Conservation (phyloP, 345 rosid genomes). For the Limnanthes douglasii region DNA sequence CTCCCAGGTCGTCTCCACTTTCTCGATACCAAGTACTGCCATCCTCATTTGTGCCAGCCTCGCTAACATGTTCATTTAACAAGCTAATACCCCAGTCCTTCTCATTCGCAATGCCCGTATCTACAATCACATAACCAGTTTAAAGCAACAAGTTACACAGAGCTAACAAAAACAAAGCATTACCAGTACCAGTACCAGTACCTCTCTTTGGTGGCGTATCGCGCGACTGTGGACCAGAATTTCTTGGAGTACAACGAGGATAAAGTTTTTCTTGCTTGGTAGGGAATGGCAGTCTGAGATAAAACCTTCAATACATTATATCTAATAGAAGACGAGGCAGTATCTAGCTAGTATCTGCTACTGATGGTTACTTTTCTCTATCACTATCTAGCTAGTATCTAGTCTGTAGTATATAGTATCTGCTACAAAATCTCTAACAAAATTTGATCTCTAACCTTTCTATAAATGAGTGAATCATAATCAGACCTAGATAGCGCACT, state of each 20-base stretch:
- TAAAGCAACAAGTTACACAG: not conserved
- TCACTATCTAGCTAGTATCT: too few relatives aligned
- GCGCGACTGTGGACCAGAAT: constrained; percentile 82
- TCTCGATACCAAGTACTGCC: constrained; percentile 86
- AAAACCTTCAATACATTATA: too few relatives aligned
- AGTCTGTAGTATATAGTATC: too few relatives aligned
- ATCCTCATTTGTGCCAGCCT: constrained; percentile 85
- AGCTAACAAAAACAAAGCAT: not conserved
- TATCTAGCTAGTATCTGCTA: too few relatives aligned
- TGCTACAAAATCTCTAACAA: too few relatives aligned
- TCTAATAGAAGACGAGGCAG: too few relatives aligned
- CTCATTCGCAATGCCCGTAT: constrained; percentile 97
- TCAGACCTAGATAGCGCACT: not conserved
- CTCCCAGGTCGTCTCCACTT: constrained; percentile 74
- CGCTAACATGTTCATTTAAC: constrained; percentile 67
- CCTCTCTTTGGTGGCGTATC: constrained; percentile 96
- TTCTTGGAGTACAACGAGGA: constrained; percentile 73
- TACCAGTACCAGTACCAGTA: constrained; percentile 6
- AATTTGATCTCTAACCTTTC: not conserved
- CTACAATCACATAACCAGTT: constrained; percentile 19
- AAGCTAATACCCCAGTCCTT: constrained; percentile 93
- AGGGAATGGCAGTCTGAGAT: constrained; percentile 41
- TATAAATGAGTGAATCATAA: not conserved
- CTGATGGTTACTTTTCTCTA: too few relatives aligned
- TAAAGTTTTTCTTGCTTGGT: constrained; percentile 68